phyloP scores from a whole-genome alignment of 495 filamentous ascomycete genomes.

The Penicillium daleae region DNA sequence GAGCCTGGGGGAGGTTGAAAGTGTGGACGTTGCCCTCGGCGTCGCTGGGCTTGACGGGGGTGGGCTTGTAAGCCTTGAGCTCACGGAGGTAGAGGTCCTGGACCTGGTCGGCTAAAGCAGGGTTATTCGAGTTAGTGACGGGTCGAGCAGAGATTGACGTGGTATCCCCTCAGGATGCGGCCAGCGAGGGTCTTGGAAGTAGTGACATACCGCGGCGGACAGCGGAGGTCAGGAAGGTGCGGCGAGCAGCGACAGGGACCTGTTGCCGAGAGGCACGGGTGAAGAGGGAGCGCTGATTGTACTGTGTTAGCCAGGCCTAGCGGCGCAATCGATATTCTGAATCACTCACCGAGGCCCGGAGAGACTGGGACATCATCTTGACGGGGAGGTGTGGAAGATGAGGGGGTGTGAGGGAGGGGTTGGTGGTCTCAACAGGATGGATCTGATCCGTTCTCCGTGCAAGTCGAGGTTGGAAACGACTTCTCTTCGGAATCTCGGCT shows the following conservation, averaged over 20 bases:
- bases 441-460: constrained; percentile 41
- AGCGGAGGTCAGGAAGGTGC: constrained; percentile 73
- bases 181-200: neutral
- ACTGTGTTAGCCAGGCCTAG: constrained; percentile 24
- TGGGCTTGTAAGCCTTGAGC: constrained; percentile 89
- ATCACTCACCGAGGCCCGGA: constrained; percentile 66
- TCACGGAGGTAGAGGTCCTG: constrained; percentile 97
- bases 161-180: neutral
- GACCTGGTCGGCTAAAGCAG: constrained; percentile 79
- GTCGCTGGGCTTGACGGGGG: constrained; percentile 80
- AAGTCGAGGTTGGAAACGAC: constrained; percentile 40
- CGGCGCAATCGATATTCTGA: constrained; percentile 3
- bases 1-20: constrained; percentile 77
- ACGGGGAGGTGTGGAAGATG: constrained; percentile 33
- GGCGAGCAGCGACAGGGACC: constrained; percentile 65
- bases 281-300: constrained; percentile 74
- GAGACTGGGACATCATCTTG: constrained; percentile 70
- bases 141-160: constrained; percentile 5
- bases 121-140: constrained; percentile 22
- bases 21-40: constrained; percentile 89
- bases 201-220: constrained; percentile 46
- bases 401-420: constrained; percentile 27
- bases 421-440: constrained; percentile 38
- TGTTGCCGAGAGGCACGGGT: constrained; percentile 76
- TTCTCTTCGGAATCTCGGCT: constrained; percentile 37